phyloP scores from a whole-genome alignment of 106 monocot species.

The Amphibolis antarctica region DNA sequence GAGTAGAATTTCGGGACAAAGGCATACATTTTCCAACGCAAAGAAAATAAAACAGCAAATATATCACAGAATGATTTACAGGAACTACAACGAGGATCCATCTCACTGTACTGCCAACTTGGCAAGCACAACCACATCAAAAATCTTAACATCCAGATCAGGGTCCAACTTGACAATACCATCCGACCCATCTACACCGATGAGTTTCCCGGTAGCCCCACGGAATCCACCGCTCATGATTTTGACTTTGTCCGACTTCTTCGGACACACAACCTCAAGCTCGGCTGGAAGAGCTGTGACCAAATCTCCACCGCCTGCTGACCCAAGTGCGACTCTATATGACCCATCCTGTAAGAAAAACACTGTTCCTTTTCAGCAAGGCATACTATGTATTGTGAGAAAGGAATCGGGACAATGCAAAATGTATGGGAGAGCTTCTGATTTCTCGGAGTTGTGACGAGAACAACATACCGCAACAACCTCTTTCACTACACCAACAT shows the following conservation, averaged over 20 bases:
- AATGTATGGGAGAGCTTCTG: not conserved
- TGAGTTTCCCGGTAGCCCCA: constrained; percentile 70
- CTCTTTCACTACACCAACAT: constrained; percentile 55
- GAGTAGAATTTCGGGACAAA: too few relatives aligned
- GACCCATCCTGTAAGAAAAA: constrained; percentile 57
- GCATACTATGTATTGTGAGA: not conserved
- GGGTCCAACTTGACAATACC: constrained; percentile 85
- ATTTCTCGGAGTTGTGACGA: not conserved
- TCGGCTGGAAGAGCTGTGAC: constrained; percentile 38
- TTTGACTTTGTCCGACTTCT: constrained; percentile 87
- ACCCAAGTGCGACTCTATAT: constrained; percentile 50
- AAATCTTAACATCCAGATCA: constrained; percentile 69
- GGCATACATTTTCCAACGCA: not conserved
- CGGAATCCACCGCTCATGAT: constrained; percentile 56
- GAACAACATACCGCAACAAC: constrained; percentile 42
- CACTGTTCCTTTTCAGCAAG: not conserved
- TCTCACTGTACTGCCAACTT: constrained; percentile 42
- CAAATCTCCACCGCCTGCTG: constrained; percentile 33
- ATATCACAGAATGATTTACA: not conserved
- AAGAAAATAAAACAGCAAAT: not conserved
- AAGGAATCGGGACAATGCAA: not conserved
- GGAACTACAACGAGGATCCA: not conserved
- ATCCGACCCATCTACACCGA: constrained; percentile 86
- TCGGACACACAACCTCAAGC: constrained; percentile 55
- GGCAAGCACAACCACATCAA: constrained; percentile 72